Conservation (phyloP, 2,329 filamentous ascomycete genomes). For the Scorias spongiosa region DNA sequence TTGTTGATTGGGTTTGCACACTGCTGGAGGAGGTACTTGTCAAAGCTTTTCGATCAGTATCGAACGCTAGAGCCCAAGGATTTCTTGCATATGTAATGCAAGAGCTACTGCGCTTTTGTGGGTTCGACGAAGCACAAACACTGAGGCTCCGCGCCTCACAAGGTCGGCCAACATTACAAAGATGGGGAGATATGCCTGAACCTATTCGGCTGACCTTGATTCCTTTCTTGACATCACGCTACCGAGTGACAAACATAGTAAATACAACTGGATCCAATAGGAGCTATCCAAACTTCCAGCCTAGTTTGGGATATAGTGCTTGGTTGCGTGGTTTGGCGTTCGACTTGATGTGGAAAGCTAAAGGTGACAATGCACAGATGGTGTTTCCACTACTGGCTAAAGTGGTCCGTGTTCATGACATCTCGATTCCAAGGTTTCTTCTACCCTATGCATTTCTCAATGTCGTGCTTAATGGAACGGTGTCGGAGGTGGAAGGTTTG, state of each 20-base stretch:
- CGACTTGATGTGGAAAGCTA: constrained; percentile 66
- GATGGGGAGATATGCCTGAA: constrained; percentile 68
- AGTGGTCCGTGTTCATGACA: constrained; percentile 71
- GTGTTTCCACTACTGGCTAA: constrained; percentile 71
- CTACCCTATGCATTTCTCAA: constrained; percentile 79
- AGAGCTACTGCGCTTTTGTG: constrained; percentile 64
- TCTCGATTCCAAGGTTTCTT: constrained; percentile 74
- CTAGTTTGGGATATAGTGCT: constrained; percentile 52
- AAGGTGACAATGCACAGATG: constrained; percentile 56
- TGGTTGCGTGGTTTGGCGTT: constrained; percentile 74
- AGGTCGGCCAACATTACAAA: constrained; percentile 47
- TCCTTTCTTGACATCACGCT: constrained; percentile 76
- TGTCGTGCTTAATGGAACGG: constrained; percentile 57
- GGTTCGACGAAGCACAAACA: constrained; percentile 46
- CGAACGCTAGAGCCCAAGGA: constrained; percentile 73
- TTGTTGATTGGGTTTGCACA: constrained; percentile 71
- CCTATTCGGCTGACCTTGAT: constrained; percentile 65
- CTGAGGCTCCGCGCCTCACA: constrained; percentile 39
- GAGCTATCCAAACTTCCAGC: constrained; percentile 62
- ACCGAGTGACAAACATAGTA: constrained; percentile 43
- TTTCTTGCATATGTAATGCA: constrained; percentile 94
- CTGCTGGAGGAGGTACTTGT: constrained; percentile 78
- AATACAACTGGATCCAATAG: constrained; percentile 14
- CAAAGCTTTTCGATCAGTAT: constrained; percentile 79
- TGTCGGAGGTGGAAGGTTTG: constrained; percentile 49